Evolutionary conservation across 2,329 filamentous ascomycete species (phyloP), one percentile per base, ranked within the genome.

Genomic region (Penicillium sp.): DNA sequence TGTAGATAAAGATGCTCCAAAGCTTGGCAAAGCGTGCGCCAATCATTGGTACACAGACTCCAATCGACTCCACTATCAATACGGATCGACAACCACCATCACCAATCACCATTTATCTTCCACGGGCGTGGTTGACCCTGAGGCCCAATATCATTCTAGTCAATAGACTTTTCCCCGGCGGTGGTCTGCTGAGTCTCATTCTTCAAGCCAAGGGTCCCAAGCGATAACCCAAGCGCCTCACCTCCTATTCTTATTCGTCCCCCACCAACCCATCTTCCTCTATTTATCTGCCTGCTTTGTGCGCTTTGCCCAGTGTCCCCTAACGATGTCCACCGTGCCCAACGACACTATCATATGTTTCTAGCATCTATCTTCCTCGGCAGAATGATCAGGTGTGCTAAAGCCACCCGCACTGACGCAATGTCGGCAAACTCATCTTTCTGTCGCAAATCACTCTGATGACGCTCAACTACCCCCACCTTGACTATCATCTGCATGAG

Each of bases 401-500:
- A 89, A 83, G 74, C 90, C 27, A 89, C 81, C 87, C 87, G 90
- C 10, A 90, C 86, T 0, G 87, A 87, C 19, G 83, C 84, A 11
- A 78, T 70, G 63, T 83, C 71, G 33, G 76, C 77, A 86, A 90
- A 3, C 71, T 26, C 81, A 78, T 87, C 89, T 89, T 51, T 85
- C 79, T 53, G 78, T 71, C 26, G 80, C 82, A 67, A 14, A 90
- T 89, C n/a, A 84, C 85, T 11, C 78, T 75, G 86, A 90, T 4
- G 85, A 81, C 2, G 85, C 82, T 59, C 78, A 69, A 63, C 81
- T 84, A 37, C 86, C 86, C 86, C 88, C 87, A 90, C 54, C 88
- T 87, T 16, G 85, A 88, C 87, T 87, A 90, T 31, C 80, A 69
- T 90, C 89, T 23, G 89, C 86, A 70, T 90, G 87, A 2, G 85